Evolutionary conservation across 2,329 filamentous ascomycete species (phyloP), one percentile per base, ranked within the genome.

Genomic region (Zalaria obscura): DNA sequence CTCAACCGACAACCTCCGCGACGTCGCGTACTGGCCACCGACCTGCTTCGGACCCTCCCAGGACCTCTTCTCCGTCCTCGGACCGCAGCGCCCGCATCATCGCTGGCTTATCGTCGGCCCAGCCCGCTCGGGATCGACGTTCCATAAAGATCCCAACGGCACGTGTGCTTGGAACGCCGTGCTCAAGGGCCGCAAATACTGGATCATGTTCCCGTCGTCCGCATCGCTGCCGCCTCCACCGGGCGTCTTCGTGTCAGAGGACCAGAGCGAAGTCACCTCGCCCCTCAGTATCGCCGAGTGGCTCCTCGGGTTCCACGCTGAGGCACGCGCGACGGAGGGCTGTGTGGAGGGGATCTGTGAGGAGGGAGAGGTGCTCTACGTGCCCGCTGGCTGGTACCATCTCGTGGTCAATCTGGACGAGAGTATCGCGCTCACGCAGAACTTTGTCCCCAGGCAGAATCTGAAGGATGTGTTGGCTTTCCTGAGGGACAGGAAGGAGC

Each of bases 231-330:
- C 78, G 0, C 70, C 78, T 3, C 87, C 91, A 5, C 89, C 89
- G 0, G 89, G 89, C 3, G 88, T 96, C 32, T 93, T 82, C 52
- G 84, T 95, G 35, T 93, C 84, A 4, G 72, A 78, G 33, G 91
- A 96, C 56, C 82, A 85, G 56, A 88, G 84, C 55, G 89, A 96
- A 62, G 88, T 96, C 39, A 96, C 89, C 0, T 87, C 82, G 40
- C 91, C 89, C 1, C 72, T 96, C 7, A 93, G 85, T 62, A 95
- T 96, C 51, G 86, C 88, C n/a, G 89, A 96, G 63, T 96, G 91
- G 82, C 72, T 96, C 5, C 70, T 96, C 9, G 79, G 80, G 27
- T 96, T 95, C 60, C 91, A 96, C 56, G 74, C 73, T 2, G 82
- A 88, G 54, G 91, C 89, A 6, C 75, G 89, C 40, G 69, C 66